Conservation (phyloP, 2,329 filamentous ascomycete species). For the Penicillium italicum region DNA sequence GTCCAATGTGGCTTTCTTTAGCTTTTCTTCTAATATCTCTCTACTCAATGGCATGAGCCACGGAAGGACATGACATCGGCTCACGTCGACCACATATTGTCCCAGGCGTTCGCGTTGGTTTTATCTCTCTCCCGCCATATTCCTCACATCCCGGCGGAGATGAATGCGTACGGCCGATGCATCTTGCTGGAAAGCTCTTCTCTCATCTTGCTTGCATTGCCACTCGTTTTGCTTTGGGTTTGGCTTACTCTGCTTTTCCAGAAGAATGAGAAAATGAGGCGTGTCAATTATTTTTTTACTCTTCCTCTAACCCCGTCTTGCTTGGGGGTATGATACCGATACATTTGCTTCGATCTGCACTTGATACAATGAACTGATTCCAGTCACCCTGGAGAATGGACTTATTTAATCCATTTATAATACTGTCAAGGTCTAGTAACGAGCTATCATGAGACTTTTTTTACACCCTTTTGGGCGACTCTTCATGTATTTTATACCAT, state of each 20-base stretch:
- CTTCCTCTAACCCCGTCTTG: conserved; percentile 15
- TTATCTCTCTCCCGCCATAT: conserved; percentile 1
- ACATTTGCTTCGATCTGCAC: conserved; percentile 21
- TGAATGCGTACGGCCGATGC: conserved; percentile 10
- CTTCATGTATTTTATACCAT: not conserved
- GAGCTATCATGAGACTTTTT: not conserved
- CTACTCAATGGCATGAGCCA: conserved; percentile 15
- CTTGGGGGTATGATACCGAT: conserved; percentile 18
- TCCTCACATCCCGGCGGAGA: conserved; percentile 7
- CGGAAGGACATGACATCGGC: conserved; percentile 14
- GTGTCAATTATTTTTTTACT: conserved; percentile 13
- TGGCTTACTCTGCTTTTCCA: conserved; percentile 3
- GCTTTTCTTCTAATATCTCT: conserved; percentile 11
- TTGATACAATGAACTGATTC: conserved; percentile 17
- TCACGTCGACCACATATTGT: conserved; percentile 8
- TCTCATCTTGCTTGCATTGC: conserved; percentile 4
- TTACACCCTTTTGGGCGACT: not conserved
- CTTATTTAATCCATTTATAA: not conserved
- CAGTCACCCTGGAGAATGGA: not conserved
- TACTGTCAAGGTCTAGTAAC: not conserved
- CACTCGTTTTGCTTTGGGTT: conserved; percentile 1
- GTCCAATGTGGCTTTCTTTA: conserved; percentile 15
- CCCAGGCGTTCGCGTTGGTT: conserved; percentile 10
- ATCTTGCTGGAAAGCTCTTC: conserved; percentile 3
- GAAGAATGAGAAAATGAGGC: conserved; percentile 9